Conservation (phyloP, 306 rosid genomes). For the Quercus cerris region DNA sequence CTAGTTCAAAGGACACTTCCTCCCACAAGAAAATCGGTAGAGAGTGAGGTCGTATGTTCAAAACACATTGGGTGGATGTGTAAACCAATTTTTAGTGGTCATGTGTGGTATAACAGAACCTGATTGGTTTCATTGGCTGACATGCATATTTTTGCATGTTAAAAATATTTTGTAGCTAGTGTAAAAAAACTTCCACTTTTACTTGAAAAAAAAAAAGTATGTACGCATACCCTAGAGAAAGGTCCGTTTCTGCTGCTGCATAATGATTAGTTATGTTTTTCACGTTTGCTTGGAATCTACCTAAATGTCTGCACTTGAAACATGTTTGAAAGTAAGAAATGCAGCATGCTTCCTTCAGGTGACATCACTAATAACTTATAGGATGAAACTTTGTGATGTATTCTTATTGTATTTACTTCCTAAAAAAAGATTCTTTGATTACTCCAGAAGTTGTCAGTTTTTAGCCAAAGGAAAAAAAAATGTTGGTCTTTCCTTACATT, state of each 20-base stretch:
- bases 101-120: background rate
- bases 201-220: background rate
- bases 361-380: background rate
- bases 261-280: background rate
- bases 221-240: background rate
- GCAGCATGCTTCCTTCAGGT: background rate
- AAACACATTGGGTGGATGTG: too few relatives aligned
- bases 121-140: background rate
- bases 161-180: background rate
- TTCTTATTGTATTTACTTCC: background rate
- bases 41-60: too few relatives aligned
- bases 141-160: slow-evolving; percentile 1
- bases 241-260: background rate
- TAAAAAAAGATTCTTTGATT: background rate
- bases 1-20: background rate
- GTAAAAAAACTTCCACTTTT: too few relatives aligned
- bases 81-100: background rate
- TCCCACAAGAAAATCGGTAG: too few relatives aligned
- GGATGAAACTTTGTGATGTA: background rate
- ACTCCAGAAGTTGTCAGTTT: background rate
- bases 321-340: background rate
- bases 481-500: background rate
- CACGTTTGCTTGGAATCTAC: background rate
- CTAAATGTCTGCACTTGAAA: background rate
- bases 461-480: background rate